Evolutionary conservation across 257 asterid species (phyloP), one percentile per base, ranked within the genome.

Genomic region (Solanum medicagineum): DNA sequence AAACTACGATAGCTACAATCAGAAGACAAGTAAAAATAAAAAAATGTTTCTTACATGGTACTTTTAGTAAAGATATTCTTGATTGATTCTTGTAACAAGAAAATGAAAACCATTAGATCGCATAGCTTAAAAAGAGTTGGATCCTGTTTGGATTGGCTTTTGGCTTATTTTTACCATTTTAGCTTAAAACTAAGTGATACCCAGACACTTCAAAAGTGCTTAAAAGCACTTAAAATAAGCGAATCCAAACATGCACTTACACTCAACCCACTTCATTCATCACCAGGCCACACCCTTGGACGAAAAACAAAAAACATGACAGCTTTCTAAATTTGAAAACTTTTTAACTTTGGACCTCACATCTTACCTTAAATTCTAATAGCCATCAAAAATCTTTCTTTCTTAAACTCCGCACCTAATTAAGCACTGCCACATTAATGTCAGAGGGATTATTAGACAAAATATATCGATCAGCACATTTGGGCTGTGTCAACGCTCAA

Each of bases 1-100:
- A 89, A 59, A 83, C 87, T 89, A 59, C 86, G 90, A 77, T 59
- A 80, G 85, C 97, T 92, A 87, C 68, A 26, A 88, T 15, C 65
- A 65, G 84, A 57, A 17, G 85, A 60, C 32, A 81, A 85, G 66
- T 54, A 89, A 62, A 66, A 83, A 36, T 36, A 26, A 63, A 49
- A 40, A 54, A 75, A 80, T 14, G 49, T 75, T 15, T 26, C 47
- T 17, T 40, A 69, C 4, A 8, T 53, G 65, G 45, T 26, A 26
- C 81, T 51, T 51, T 22, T 49, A 15, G 44, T 24, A 14, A 8
- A 26, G 60, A 75, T 47, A 24, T 77, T 77, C 83, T 51, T 53
- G 20, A 16, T 26, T 51, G 65, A 77, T 26, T 26, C 63, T 51
- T 77, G 17, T 26, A 26, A 77, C 26, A 24, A 49, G 47, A 73